Percentiles rank a stretch among this genome's conserved stretches.
Conservation (phyloP, 345 rosid genomes). For the Aquilaria malaccensis region DNA sequence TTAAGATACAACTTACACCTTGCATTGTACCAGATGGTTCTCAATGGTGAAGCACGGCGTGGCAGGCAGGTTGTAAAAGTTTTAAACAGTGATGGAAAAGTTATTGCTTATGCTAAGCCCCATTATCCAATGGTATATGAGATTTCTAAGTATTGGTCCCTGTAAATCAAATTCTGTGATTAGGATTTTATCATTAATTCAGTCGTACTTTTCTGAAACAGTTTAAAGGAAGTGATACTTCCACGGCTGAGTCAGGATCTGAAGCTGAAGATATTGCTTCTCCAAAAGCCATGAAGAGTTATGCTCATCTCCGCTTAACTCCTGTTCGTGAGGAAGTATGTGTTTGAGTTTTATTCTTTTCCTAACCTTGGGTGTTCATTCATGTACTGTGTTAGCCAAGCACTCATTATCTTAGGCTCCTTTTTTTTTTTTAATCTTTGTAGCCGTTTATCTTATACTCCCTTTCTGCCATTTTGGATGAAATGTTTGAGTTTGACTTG, state of each 20-base stretch:
- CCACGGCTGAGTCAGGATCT: slow-evolving; percentile 98
- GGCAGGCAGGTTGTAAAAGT: slow-evolving; percentile 93
- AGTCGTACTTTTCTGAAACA: slow-evolving; percentile 24
- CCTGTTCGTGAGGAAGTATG: slow-evolving; percentile 98
- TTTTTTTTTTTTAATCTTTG: too few species aligned
- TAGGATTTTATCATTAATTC: not conserved
- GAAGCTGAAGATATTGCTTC: slow-evolving; percentile 92
- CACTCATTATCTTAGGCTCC: not conserved
- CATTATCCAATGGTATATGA: slow-evolving; percentile 62
- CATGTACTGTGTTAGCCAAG: not conserved
- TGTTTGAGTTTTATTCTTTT: not conserved
- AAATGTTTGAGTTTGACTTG: too few species aligned
- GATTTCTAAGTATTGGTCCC: slow-evolving; percentile 2
- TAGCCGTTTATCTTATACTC: too few species aligned
- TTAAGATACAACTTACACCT: not conserved
- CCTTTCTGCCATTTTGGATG: too few species aligned
- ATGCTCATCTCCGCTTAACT: slow-evolving; percentile 78
- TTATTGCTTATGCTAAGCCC: slow-evolving; percentile 92
- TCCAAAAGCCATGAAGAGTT: slow-evolving; percentile 82
- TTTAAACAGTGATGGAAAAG: slow-evolving; percentile 80
- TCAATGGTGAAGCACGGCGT: slow-evolving; percentile 63
- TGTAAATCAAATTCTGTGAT: not conserved
- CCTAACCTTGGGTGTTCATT: not conserved
- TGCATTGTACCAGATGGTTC: slow-evolving; percentile 62
- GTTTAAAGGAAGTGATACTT: slow-evolving; percentile 93